A percentile compares a stretch with the other conserved stretches of the same genome.
phyloP scores from a whole-genome alignment of 768 basidiomycete species.

The Amanita exitialis region DNA sequence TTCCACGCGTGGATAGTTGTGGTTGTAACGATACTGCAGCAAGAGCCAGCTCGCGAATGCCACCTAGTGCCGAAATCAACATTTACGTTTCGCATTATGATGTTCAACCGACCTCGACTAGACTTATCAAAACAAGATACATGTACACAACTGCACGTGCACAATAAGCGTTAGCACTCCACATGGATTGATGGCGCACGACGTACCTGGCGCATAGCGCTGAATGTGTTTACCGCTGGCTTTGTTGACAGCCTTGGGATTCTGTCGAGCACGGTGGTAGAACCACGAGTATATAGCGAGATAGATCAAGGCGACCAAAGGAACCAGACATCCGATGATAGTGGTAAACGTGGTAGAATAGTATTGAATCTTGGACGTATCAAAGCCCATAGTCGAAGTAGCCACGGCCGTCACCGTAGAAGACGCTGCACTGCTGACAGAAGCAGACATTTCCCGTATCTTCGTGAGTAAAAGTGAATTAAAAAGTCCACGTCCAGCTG shows the following conservation, averaged over 20 bases:
- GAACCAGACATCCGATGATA: constrained; percentile 23
- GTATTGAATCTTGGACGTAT: constrained; percentile 15
- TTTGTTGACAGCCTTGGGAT: constrained; percentile 42
- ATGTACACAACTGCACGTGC: constrained; percentile 34
- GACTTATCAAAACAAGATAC: constrained; percentile 36
- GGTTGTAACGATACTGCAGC: constrained; percentile 42
- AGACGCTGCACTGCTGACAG: neutral
- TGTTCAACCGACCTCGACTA: constrained; percentile 30
- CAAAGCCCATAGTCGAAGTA: neutral
- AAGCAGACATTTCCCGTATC: neutral
- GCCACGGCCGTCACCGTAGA: neutral
- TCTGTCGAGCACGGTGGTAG: constrained; percentile 32
- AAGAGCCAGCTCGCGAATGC: constrained; percentile 51
- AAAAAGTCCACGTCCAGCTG: constrained; percentile 4
- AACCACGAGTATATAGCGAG: constrained; percentile 40
- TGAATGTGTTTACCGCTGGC: constrained; percentile 33
- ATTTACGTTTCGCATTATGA: neutral
- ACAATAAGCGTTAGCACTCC: constrained; percentile 10
- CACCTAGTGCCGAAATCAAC: constrained; percentile 18
- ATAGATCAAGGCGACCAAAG: constrained; percentile 33
- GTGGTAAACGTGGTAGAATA: constrained; percentile 25
- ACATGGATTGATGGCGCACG: neutral
- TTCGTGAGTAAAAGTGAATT: neutral
- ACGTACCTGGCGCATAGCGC: constrained; percentile 44
- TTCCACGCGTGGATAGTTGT: constrained; percentile 38